Evolutionary conservation across 257 asterid genomes (phyloP).

Genomic region (Craterostigma plantagineum): DNA sequence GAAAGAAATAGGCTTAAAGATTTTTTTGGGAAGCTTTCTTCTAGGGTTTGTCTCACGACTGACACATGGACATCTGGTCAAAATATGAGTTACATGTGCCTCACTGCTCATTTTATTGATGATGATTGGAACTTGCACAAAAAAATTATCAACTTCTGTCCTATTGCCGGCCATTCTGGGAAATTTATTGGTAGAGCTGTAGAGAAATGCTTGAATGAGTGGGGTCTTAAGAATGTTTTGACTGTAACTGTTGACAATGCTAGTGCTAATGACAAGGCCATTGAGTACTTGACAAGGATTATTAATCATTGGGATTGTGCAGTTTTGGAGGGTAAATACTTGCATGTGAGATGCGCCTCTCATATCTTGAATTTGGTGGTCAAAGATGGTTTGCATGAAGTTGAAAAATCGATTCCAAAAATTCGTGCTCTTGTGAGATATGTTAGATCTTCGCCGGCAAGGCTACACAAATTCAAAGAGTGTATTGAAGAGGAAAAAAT

Average conservation of each 20-base stretch:
- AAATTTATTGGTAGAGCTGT: background rate
- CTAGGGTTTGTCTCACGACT: too few relatives aligned
- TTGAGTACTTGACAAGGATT: background rate
- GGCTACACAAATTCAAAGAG: background rate
- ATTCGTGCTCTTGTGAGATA: constrained; percentile 1
- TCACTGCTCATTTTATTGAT: background rate
- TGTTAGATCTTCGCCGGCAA: background rate
- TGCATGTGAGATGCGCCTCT: background rate
- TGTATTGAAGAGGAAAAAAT: background rate
- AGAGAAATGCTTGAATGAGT: background rate
- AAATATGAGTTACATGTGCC: too few relatives aligned
- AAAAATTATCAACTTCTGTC: background rate
- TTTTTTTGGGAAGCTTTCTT: too few relatives aligned
- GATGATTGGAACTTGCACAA: background rate
- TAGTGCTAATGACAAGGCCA: background rate
- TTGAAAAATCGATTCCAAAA: background rate
- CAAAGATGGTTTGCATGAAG: background rate
- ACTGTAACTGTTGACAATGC: background rate
- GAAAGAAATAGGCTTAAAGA: too few relatives aligned
- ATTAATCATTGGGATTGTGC: background rate
- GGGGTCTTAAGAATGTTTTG: background rate
- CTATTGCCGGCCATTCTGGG: background rate
- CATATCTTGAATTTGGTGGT: background rate
- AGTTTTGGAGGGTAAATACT: background rate
- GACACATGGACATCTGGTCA: too few relatives aligned